A percentile compares a stretch with the other conserved stretches of the same genome.
Evolutionary conservation across 2,329 filamentous ascomycete species (phyloP).

Genomic region (Nannizziopsis arthrosporioides): DNA sequence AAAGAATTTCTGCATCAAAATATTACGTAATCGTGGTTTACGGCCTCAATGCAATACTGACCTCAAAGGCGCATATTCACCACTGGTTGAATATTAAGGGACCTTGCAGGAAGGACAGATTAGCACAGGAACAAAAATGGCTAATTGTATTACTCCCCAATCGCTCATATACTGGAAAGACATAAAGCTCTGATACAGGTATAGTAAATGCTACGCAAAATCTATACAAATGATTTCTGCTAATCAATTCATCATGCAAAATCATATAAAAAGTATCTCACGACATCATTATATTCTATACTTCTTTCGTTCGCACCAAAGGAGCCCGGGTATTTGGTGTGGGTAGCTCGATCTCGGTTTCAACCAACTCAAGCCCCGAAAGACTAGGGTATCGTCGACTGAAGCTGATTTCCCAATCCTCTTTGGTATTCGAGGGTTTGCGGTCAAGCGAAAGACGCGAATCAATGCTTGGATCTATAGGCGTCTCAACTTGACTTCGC

Average conservation of each 20-base stretch:
- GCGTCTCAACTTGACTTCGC: conserved; percentile 21
- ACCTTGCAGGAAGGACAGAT: too few relatives aligned
- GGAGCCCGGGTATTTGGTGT: conserved; percentile 22
- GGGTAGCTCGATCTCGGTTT: conserved; percentile 47
- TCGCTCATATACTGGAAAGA: too few relatives aligned
- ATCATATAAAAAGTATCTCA: background rate
- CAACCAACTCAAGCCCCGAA: conserved; percentile 76
- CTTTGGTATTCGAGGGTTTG: conserved; percentile 27
- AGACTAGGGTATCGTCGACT: conserved; percentile 78
- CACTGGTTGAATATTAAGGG: too few relatives aligned
- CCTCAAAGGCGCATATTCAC: too few relatives aligned
- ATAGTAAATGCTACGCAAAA: too few relatives aligned
- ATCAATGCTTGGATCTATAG: background rate
- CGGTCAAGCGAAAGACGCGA: background rate
- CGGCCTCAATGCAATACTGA: too few relatives aligned
- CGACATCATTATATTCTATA: conserved; percentile 21
- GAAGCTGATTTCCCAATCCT: conserved; percentile 61
- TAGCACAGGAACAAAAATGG: too few relatives aligned
- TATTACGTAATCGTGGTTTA: too few relatives aligned
- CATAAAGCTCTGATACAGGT: too few relatives aligned
- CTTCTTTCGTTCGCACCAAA: conserved; percentile 33
- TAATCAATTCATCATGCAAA: background rate
- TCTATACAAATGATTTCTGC: too few relatives aligned
- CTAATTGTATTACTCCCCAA: too few relatives aligned
- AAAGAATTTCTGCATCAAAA: too few relatives aligned